Conservation (phyloP, 2,329 filamentous ascomycete species). For the Plectosphaerella cucumerina region DNA sequence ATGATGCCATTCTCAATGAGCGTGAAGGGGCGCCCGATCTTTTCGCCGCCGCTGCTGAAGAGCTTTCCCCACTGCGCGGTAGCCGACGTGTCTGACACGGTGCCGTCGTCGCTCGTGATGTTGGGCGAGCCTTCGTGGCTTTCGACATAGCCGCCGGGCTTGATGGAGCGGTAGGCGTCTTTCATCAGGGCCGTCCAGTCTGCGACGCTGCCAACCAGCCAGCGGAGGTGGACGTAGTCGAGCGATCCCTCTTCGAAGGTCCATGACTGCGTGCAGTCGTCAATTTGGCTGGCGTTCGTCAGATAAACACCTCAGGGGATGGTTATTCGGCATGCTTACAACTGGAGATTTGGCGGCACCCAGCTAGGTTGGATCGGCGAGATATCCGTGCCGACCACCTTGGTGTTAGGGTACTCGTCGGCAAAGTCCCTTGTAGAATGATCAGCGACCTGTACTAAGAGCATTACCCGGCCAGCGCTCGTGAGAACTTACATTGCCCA, state of each 20-base stretch:
- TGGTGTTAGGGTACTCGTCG: constrained; percentile 36
- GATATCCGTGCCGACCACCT: constrained; percentile 49
- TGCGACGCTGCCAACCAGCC: constrained; percentile 46
- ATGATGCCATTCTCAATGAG: constrained; percentile 22
- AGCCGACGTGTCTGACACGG: constrained; percentile 19
- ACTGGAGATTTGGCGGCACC: constrained; percentile 46
- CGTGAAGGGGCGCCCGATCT: constrained; percentile 22
- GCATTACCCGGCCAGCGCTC: no score
- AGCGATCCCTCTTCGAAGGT: constrained; percentile 43
- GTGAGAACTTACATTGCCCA: constrained; percentile 5
- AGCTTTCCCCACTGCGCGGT: constrained; percentile 26
- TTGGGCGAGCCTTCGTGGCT: constrained; percentile 27
- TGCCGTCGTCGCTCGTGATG: constrained; percentile 21
- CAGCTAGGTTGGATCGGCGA: constrained; percentile 53
- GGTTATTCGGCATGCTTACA: not conserved
- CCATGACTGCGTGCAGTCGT: constrained; percentile 52
- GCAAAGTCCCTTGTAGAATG: constrained; percentile 39
- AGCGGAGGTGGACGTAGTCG: constrained; percentile 55
- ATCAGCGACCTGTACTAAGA: not conserved
- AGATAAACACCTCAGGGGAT: not conserved
- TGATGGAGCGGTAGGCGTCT: constrained; percentile 43
- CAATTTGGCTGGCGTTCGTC: constrained; percentile 36
- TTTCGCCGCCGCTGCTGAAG: constrained; percentile 24
- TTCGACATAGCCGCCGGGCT: constrained; percentile 39
- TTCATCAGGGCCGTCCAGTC: constrained; percentile 49